Percentiles rank a stretch among this genome's conserved stretches.
These are phyloP conservation scores for Haplosporangium gracile DNA, from an alignment of 192 early-diverging fungal species.

Conservation along the genomic window DNA sequence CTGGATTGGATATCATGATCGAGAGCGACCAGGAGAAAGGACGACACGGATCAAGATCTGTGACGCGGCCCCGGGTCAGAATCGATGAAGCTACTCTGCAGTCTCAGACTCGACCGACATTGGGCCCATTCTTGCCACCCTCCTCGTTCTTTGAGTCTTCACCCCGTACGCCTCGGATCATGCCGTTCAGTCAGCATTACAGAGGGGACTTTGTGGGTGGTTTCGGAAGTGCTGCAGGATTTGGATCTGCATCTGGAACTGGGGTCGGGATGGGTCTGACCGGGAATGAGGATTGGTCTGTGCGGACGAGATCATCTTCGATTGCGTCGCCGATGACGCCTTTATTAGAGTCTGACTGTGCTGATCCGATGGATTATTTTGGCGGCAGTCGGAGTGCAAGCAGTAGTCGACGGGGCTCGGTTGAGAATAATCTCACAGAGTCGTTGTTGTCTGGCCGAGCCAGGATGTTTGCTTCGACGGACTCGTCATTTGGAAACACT, in stretches of 20 bases:
- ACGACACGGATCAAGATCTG: slow-evolving; percentile 23
- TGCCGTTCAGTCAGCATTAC: slow-evolving; percentile 49
- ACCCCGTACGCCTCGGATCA: slow-evolving; percentile 40
- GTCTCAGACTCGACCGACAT: background rate
- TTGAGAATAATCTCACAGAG: slow-evolving; percentile 50
- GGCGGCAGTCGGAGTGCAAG: slow-evolving; percentile 46
- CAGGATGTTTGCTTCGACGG: slow-evolving; percentile 38
- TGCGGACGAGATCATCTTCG: slow-evolving; percentile 33
- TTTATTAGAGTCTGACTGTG: slow-evolving; percentile 27
- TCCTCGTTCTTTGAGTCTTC: slow-evolving; percentile 52
- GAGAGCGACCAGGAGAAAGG: slow-evolving; percentile 50
- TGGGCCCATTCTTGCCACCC: slow-evolving; percentile 16
- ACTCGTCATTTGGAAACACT: background rate
- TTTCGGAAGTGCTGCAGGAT: background rate
- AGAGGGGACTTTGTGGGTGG: background rate
- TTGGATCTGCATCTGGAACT: background rate
- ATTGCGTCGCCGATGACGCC: slow-evolving; percentile 40
- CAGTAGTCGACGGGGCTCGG: slow-evolving; percentile 42
- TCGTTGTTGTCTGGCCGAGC: slow-evolving; percentile 37
- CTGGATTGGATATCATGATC: slow-evolving; percentile 44
- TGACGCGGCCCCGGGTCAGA: slow-evolving; percentile 17
- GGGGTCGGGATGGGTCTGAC: background rate
- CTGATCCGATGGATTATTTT: slow-evolving; percentile 41
- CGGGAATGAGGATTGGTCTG: slow-evolving; percentile 34
- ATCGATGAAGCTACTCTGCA: background rate